phyloP scores from a whole-genome alignment of 2,329 filamentous ascomycete genomes.

The Domatiomyces catenatus region DNA sequence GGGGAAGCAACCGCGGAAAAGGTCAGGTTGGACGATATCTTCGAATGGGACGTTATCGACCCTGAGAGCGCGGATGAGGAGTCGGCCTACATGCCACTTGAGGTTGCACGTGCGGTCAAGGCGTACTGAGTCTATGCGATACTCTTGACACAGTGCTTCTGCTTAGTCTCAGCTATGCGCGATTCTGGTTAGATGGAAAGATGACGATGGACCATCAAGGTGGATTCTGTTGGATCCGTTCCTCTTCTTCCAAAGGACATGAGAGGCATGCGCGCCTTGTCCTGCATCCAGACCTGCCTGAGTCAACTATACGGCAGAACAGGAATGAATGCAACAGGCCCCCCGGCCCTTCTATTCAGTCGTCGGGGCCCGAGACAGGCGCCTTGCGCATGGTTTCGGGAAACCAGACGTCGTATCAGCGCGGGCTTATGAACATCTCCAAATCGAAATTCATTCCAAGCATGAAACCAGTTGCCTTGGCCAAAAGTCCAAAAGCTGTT shows the following conservation, averaged over 20 bases:
- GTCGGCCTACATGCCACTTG: neutral
- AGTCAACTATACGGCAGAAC: too few species aligned
- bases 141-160: neutral
- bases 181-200: neutral
- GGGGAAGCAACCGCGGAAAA: constrained; percentile 5
- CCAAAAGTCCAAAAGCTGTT: too few species aligned
- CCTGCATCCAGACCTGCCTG: too few species aligned
- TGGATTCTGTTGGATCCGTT: neutral
- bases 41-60: constrained; percentile 11
- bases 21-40: constrained; percentile 8
- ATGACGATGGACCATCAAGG: neutral
- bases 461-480: too few species aligned
- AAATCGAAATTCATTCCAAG: too few species aligned
- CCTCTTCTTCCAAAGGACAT: neutral
- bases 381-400: too few species aligned
- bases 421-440: too few species aligned
- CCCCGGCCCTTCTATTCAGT: too few species aligned
- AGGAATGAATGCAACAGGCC: too few species aligned
- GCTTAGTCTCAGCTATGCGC: neutral
- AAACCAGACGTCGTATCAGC: too few species aligned
- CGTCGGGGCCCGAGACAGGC: too few species aligned
- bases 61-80: neutral
- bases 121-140: neutral
- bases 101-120: neutral
- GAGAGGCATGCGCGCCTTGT: too few species aligned